phyloP scores from a whole-genome alignment of 139 green algal genomes.

The Mychonastes homosphaera region DNA sequence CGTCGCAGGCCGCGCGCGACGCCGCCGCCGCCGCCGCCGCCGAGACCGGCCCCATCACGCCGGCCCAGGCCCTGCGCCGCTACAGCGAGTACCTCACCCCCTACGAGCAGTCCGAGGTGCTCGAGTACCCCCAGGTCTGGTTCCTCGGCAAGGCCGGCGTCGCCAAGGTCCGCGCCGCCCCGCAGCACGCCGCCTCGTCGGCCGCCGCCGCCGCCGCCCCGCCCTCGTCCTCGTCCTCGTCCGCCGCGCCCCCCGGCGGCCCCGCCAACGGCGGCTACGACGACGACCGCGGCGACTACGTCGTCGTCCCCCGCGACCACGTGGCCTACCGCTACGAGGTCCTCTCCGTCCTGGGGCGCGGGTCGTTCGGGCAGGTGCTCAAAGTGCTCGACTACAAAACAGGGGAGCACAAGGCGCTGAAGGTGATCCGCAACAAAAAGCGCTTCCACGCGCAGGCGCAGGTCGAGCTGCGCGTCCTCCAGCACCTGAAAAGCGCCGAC shows the following conservation, averaged over 20 bases:
- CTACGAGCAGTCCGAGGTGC: constrained; percentile 72
- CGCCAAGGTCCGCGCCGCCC: constrained; percentile 44
- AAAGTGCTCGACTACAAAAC: constrained; percentile 75
- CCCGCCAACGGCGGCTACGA: constrained; percentile 58
- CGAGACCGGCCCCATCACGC: constrained; percentile 36
- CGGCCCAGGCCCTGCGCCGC: constrained; percentile 36
- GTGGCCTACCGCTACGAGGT: constrained; percentile 61
- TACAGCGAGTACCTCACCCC: constrained; percentile 56
- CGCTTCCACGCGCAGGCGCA: constrained; percentile 73
- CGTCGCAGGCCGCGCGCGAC: not conserved
- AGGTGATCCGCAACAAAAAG: constrained; percentile 87
- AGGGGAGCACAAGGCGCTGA: constrained; percentile 53
- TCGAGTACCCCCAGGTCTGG: constrained; percentile 62
- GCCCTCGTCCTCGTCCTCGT: not conserved
- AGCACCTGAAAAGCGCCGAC: constrained; percentile 30
- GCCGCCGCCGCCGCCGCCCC: not conserved
- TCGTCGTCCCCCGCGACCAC: constrained; percentile 54
- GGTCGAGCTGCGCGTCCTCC: constrained; percentile 71
- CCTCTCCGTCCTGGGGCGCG: constrained; percentile 56
- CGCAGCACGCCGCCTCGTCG: constrained; percentile 18
- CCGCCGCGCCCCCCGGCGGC: not conserved
- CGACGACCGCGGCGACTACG: constrained; percentile 73
- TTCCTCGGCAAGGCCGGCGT: constrained; percentile 48
- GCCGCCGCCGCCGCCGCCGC: not conserved
- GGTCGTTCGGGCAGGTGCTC: constrained; percentile 75